Evolutionary conservation across 768 basidiomycete species (phyloP).

Genomic region (Favolaschia claudopus): DNA sequence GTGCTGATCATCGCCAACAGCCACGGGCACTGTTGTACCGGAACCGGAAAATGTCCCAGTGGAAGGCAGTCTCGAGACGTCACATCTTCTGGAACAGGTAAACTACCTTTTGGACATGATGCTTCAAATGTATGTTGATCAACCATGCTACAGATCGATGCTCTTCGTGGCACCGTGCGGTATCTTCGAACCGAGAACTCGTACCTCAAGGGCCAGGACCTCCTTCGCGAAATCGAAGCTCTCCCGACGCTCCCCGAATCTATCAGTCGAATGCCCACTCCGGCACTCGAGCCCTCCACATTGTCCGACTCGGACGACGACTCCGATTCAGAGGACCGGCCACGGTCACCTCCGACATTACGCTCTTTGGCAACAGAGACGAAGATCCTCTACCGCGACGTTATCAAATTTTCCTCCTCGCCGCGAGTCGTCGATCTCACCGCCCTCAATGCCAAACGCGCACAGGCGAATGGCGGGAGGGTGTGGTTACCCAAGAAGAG

Average conservation of each 20-base stretch:
- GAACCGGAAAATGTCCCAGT: constrained; percentile 67
- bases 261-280: constrained; percentile 60
- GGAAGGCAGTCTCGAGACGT: constrained; percentile 87
- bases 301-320: constrained; percentile 74
- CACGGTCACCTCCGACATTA: constrained; percentile 56
- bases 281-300: constrained; percentile 70
- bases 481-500: constrained; percentile 85
- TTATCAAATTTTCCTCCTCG: constrained; percentile 84
- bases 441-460: constrained; percentile 57
- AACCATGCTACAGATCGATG: constrained; percentile 72
- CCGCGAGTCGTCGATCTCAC: constrained; percentile 90
- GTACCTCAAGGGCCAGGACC: constrained; percentile 91
- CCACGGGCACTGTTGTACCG: constrained; percentile 24
- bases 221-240: constrained; percentile 81
- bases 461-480: constrained; percentile 56
- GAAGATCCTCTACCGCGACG: constrained; percentile 87
- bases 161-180: constrained; percentile 87
- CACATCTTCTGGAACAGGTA: constrained; percentile 89
- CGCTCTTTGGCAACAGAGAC: constrained; percentile 82
- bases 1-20: constrained; percentile 4
- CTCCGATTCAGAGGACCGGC: constrained; percentile 52
- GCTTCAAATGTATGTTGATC: constrained; percentile 9
- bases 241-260: constrained; percentile 71
- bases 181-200: constrained; percentile 95
- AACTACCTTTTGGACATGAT: constrained; percentile 11